A percentile compares a stretch with the other conserved stretches of the same genome.
These are phyloP conservation scores for Arthrobotrys sinensis DNA, from an alignment of 2,329 filamentous ascomycete genomes.

Conservation along the genomic window DNA sequence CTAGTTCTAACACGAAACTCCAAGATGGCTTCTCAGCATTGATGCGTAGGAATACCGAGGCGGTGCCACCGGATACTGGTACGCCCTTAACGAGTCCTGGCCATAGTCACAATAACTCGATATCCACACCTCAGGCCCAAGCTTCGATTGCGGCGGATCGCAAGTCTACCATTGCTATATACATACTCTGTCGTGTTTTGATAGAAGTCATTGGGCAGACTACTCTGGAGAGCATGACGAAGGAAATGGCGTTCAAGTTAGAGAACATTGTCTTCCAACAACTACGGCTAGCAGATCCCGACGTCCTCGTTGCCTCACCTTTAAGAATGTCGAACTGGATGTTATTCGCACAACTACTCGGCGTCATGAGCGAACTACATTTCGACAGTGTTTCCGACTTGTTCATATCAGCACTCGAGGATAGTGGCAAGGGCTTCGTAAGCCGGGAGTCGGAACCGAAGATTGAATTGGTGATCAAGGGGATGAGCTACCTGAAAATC, in stretches of 20 bases:
- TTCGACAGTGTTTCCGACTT: conserved; percentile 83
- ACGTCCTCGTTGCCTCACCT: conserved; percentile 82
- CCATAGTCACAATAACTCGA: conserved; percentile 49
- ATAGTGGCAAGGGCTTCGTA: conserved; percentile 81
- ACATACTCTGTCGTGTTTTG: conserved; percentile 92
- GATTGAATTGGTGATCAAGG: conserved; percentile 87
- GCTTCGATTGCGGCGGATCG: conserved; percentile 76
- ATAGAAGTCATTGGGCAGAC: conserved; percentile 96
- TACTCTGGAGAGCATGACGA: conserved; percentile 83
- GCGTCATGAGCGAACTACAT: conserved; percentile 95
- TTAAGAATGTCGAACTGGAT: conserved; percentile 95
- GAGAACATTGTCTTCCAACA: conserved; percentile 98
- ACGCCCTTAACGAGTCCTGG: conserved; percentile 48
- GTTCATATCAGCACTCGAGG: conserved; percentile 85
- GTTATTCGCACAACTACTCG: conserved; percentile 90
- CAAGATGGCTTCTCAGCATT: conserved; percentile 56
- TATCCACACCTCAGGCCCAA: conserved; percentile 61
- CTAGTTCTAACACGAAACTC: conserved; percentile 52
- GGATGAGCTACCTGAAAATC: conserved; percentile 90
- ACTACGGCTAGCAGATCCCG: conserved; percentile 87
- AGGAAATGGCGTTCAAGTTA: conserved; percentile 92
- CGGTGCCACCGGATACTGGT: conserved; percentile 27
- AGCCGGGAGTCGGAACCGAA: conserved; percentile 84
- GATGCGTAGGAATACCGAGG: conserved; percentile 56
- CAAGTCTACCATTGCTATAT: conserved; percentile 93